Evolutionary conservation across 176 grass and related monocot species (phyloP), one percentile per base, ranked within the genome.

Genomic region (Musa schizocarpa): DNA sequence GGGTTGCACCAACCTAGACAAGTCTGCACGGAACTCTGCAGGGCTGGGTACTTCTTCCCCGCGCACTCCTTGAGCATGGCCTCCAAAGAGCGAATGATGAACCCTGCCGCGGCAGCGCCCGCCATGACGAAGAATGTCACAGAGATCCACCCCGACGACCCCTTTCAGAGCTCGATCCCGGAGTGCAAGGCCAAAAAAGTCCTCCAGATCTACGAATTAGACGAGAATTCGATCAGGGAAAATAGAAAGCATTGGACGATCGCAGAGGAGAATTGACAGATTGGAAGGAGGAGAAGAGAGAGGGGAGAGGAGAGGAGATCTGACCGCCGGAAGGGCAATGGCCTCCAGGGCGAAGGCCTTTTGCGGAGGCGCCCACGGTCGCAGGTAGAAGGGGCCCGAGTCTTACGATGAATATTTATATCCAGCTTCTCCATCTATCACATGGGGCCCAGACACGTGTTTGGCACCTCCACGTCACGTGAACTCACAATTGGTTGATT

Each of bases 11-110:
- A 62, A 99, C 95, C 95, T 54, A 99, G 86, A 82, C 83, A 99
- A 21, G 88, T 77, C 84, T 94, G 88, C 78, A 92, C 93, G 72
- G 95, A 84, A 81, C 90, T 87, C 77, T 99, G 95, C 67, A 99
- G 86, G 50, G 82, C 72, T 55, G 84, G 80, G 84, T 87, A 85
- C 86, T 94, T 94, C 86, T 92, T 92, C 86, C 88, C 85, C 54
- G 84, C 22, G 86, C 95, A 99, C 82, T 99, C 95, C 86, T 99
- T 99, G 76, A 94, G 88, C 95, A 99, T 99, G 81, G 95, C 86
- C 86, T 99, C 95, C 82, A 94, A 84, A 80, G 90, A 90, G 77
- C 95, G 90, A 56, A 88, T 94, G 82, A 99, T 88, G 81, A 99
- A 99, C 2, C 88, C 91, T 10, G 88, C 95, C 62, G 95, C 95